Conservation (phyloP, 2,329 filamentous ascomycete genomes). For the Pseudocercospora musae region DNA sequence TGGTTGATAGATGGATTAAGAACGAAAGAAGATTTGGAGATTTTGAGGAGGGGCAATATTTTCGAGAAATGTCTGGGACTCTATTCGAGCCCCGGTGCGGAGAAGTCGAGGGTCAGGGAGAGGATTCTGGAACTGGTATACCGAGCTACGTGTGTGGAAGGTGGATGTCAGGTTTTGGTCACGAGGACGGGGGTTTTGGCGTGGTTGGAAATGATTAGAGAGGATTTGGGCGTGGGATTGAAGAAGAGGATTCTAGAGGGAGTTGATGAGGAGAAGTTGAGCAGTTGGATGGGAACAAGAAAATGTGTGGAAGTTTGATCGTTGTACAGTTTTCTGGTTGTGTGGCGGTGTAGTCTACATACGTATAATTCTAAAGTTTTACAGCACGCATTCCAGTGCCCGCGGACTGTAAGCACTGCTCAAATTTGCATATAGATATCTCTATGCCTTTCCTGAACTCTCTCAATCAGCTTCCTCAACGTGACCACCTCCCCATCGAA, state of each 20-base stretch:
- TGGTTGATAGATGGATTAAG: slow-evolving; percentile 68
- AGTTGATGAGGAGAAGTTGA: slow-evolving; percentile 63
- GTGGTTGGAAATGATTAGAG: slow-evolving; percentile 66
- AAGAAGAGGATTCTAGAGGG: slow-evolving; percentile 60
- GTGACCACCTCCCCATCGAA: neutral
- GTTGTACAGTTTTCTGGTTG: no score
- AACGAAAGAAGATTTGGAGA: slow-evolving; percentile 56
- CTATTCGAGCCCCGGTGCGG: slow-evolving; percentile 62
- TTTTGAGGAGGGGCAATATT: slow-evolving; percentile 60
- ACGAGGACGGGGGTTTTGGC: slow-evolving; percentile 71
- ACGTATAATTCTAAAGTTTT: neutral
- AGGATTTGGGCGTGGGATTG: slow-evolving; percentile 51
- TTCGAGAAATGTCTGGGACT: slow-evolving; percentile 71
- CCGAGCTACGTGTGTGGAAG: slow-evolving; percentile 63
- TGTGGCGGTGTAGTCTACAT: neutral
- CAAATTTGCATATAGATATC: neutral
- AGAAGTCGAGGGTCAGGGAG: slow-evolving; percentile 53
- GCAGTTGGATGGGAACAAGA: neutral
- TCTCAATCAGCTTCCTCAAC: neutral
- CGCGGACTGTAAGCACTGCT: neutral
- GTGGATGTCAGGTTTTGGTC: slow-evolving; percentile 74
- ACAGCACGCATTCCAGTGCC: no score
- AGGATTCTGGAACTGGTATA: slow-evolving; percentile 63
- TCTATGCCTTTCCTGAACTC: neutral
- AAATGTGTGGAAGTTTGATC: neutral